These are phyloP conservation scores for Lasiodiplodia gonubiensis DNA, from an alignment of 2,329 filamentous ascomycete genomes.

Conservation along the genomic window DNA sequence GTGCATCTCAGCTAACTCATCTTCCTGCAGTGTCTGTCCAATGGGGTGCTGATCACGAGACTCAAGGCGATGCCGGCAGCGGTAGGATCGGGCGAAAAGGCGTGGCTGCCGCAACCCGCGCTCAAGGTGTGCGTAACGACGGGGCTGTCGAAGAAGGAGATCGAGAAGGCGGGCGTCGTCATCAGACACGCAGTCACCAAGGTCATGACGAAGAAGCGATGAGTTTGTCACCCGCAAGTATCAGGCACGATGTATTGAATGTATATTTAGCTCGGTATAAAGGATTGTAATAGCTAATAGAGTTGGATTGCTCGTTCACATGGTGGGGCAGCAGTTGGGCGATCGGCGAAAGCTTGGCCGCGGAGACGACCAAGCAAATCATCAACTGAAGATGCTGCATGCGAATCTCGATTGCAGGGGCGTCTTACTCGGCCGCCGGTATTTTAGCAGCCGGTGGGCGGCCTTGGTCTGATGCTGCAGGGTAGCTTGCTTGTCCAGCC, in stretches of 20 bases:
- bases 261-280: slow-evolving; percentile 15
- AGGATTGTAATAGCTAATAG: slow-evolving; percentile 24
- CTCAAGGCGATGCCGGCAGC: slow-evolving; percentile 74
- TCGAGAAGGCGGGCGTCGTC: slow-evolving; percentile 87
- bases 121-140: slow-evolving; percentile 91
- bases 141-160: slow-evolving; percentile 89
- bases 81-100: slow-evolving; percentile 67
- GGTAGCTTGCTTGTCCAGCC: background rate
- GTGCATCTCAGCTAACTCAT: slow-evolving; percentile 31
- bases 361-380: slow-evolving; percentile 11
- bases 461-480: background rate
- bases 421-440: background rate
- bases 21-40: slow-evolving; percentile 70
- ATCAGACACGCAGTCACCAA: slow-evolving; percentile 95
- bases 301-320: background rate
- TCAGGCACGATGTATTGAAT: background rate
- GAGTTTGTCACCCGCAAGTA: background rate
- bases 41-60: slow-evolving; percentile 87
- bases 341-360: slow-evolving; percentile 23
- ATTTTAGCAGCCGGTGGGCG: background rate
- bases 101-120: slow-evolving; percentile 74
- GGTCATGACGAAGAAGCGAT: slow-evolving; percentile 65
- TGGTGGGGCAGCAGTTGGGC: background rate
- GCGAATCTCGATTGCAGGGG: slow-evolving; percentile 21
- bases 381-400: background rate